phyloP scores from a whole-genome alignment of 2,329 filamentous ascomycete genomes.

The Aspergillus felis region DNA sequence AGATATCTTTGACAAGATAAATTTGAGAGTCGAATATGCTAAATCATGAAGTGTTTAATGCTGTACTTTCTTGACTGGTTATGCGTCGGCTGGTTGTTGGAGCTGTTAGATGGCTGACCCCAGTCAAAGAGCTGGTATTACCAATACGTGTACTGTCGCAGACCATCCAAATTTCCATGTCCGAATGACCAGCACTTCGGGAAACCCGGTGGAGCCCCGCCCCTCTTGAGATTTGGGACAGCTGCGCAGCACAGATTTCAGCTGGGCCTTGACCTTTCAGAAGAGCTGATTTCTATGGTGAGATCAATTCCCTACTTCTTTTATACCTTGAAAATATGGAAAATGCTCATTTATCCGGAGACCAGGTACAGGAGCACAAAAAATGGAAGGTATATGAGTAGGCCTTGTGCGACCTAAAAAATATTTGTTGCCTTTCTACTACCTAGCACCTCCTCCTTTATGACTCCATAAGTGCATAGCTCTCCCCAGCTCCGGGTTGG shows the following conservation, averaged over 20 bases:
- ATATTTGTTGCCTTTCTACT: neutral
- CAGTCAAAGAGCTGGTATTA: neutral
- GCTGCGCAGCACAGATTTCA: slow-evolving; percentile 10
- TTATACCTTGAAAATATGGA: neutral
- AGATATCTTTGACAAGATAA: neutral
- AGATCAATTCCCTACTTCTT: neutral
- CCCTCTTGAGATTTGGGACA: slow-evolving; percentile 12
- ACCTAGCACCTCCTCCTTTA: too few relatives aligned
- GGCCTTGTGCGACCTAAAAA: slow-evolving; percentile 8
- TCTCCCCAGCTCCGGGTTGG: slow-evolving; percentile 16
- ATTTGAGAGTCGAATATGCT: neutral
- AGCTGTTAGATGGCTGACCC: neutral
- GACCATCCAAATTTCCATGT: slow-evolving; percentile 1
- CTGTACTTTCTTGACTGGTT: neutral
- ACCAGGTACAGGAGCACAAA: neutral
- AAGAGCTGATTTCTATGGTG: neutral
- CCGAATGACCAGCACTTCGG: slow-evolving; percentile 12
- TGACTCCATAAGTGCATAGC: slow-evolving; percentile 2
- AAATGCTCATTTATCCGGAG: neutral
- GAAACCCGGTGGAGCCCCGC: slow-evolving; percentile 13
- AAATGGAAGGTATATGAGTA: neutral
- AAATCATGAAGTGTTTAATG: neutral
- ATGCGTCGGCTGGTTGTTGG: neutral
- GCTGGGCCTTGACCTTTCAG: slow-evolving; percentile 3
- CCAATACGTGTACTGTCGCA: neutral